Conservation (phyloP, 805 yeast species). For the Candida bentonensis region DNA sequence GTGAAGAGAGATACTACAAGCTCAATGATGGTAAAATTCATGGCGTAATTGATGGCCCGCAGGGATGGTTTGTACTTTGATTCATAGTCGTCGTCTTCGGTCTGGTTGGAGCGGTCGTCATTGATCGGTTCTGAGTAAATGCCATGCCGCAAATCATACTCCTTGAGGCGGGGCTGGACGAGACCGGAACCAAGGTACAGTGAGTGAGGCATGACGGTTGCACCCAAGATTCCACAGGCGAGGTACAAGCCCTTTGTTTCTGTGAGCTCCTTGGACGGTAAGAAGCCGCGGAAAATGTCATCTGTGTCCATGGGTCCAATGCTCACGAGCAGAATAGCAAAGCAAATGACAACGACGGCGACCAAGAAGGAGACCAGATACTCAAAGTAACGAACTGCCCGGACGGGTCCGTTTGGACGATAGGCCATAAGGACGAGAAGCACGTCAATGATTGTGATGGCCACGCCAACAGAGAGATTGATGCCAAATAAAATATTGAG, state of each 20-base stretch:
- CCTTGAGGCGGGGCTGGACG: conserved; percentile 72
- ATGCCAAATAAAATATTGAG: conserved; percentile 61
- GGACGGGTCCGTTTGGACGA: conserved; percentile 61
- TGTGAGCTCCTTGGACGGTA: conserved; percentile 48
- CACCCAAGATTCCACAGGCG: conserved; percentile 77
- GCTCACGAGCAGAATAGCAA: conserved; percentile 46
- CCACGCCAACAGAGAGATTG: conserved; percentile 63
- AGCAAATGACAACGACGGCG: conserved; percentile 60
- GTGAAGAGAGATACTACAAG: conserved; percentile 67
- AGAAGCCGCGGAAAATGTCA: conserved; percentile 48
- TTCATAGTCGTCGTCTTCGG: conserved; percentile 8
- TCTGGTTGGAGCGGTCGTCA: conserved; percentile 4
- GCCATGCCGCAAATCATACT: conserved; percentile 50
- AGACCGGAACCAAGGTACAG: conserved; percentile 74
- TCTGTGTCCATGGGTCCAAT: conserved; percentile 33
- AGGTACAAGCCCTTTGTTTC: conserved; percentile 58
- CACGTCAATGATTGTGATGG: conserved; percentile 72
- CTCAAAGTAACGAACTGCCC: conserved; percentile 65
- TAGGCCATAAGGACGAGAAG: conserved; percentile 65
- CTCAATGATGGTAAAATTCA: conserved; percentile 72
- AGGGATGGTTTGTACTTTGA: conserved; percentile 52
- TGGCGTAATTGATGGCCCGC: conserved; percentile 64
- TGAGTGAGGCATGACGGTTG: conserved; percentile 92
- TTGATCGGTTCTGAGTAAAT: conserved; percentile 21
- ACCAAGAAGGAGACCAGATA: conserved; percentile 59